Evolutionary conservation across 2,329 filamentous ascomycete species (phyloP).

Genomic region (Colletotrichum filicis): DNA sequence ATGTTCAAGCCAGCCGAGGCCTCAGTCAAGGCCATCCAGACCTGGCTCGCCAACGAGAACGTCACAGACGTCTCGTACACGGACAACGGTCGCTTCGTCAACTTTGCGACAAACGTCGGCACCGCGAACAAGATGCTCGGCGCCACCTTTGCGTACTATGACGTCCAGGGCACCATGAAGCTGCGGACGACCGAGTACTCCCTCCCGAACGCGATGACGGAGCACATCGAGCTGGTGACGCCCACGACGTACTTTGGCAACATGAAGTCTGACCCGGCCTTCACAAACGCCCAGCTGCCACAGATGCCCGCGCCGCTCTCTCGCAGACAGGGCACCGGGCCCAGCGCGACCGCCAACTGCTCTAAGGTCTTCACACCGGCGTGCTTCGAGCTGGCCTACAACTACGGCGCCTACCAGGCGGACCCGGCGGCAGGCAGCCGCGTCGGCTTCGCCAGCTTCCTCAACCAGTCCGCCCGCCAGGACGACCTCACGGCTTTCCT

Average conservation of each 20-base stretch:
- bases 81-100: slow-evolving; percentile 41
- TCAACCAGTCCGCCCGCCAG: slow-evolving; percentile 61
- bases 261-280: slow-evolving; percentile 32
- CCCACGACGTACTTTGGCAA: slow-evolving; percentile 59
- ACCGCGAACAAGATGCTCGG: slow-evolving; percentile 51
- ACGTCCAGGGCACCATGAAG: slow-evolving; percentile 49
- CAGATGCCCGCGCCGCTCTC: background rate
- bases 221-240: slow-evolving; percentile 55
- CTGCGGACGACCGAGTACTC: slow-evolving; percentile 43
- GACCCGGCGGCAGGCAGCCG: slow-evolving; percentile 56
- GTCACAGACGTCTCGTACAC: slow-evolving; percentile 33
- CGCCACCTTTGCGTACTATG: slow-evolving; percentile 55
- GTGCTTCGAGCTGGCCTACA: slow-evolving; percentile 61
- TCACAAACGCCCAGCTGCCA: slow-evolving; percentile 12
- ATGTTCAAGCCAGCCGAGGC: slow-evolving; percentile 39
- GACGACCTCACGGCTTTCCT: slow-evolving; percentile 53
- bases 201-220: slow-evolving; percentile 46
- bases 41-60: slow-evolving; percentile 38
- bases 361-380: slow-evolving; percentile 53
- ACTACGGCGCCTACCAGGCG: slow-evolving; percentile 57
- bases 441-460: slow-evolving; percentile 62
- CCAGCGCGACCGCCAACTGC: slow-evolving; percentile 39
- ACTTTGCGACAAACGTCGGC: slow-evolving; percentile 48
- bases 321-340: slow-evolving; percentile 30
- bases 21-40: slow-evolving; percentile 37